A percentile compares a stretch with the other conserved stretches of the same genome.
Conservation (phyloP, 352 stramenopile species). For the Phytopythium delawarense region DNA sequence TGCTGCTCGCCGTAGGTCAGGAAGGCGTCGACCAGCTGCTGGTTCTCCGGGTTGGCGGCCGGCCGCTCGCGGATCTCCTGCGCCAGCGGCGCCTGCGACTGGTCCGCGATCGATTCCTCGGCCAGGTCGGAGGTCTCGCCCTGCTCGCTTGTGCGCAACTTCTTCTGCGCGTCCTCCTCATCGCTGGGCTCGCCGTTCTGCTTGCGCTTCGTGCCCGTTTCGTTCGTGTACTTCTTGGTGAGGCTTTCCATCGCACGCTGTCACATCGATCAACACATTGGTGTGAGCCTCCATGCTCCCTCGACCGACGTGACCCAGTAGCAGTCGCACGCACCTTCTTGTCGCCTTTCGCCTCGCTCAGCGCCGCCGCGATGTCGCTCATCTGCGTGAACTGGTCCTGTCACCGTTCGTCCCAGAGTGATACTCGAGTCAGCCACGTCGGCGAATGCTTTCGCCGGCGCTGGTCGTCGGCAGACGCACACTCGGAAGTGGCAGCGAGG, state of each 20-base stretch:
- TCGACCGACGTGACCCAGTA: neutral
- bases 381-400: conserved; percentile 6
- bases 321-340: neutral
- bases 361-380: neutral
- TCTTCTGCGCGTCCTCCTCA: conserved; percentile 9
- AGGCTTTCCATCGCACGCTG: neutral
- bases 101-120: conserved; percentile 29
- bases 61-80: conserved; percentile 47
- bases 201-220: conserved; percentile 8
- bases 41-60: conserved; percentile 44
- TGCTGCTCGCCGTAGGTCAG: conserved; percentile 57
- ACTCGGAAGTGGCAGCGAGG: neutral
- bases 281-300: neutral
- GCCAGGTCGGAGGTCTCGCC: conserved; percentile 16
- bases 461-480: neutral
- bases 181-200: conserved; percentile 5
- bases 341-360: neutral
- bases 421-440: neutral
- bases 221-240: conserved; percentile 3
- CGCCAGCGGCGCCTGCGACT: conserved; percentile 55
- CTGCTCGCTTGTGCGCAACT: neutral
- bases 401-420: neutral
- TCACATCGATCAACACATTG: neutral
- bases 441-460: neutral
- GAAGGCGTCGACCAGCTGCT: conserved; percentile 77